Conservation (phyloP, 768 basidiomycete genomes). For the Suillus occidentalis region DNA sequence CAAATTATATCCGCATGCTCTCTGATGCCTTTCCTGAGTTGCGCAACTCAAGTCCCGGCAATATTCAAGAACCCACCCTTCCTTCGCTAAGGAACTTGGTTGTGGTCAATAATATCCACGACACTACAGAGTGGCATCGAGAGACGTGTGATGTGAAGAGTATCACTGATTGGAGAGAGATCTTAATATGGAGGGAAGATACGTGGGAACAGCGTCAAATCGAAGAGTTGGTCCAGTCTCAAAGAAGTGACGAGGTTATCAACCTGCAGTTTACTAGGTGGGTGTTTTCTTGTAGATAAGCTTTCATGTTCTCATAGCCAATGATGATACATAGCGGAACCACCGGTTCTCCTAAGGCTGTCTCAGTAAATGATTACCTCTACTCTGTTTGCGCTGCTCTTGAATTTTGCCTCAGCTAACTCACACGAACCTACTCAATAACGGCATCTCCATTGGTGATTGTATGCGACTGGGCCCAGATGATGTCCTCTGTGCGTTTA, state of each 20-base stretch:
- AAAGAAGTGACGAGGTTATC: conserved; percentile 68
- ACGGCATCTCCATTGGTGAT: conserved; percentile 65
- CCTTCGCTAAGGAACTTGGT: conserved; percentile 65
- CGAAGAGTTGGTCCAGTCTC: conserved; percentile 37
- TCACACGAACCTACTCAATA: conserved; percentile 78
- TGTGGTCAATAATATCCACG: conserved; percentile 61
- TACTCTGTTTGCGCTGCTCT: background rate
- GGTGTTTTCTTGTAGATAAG: conserved; percentile 6
- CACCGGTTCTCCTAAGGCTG: conserved; percentile 80
- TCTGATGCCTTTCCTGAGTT: conserved; percentile 58
- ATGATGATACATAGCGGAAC: conserved; percentile 56
- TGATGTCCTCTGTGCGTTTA: conserved; percentile 65
- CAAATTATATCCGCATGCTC: conserved; percentile 63
- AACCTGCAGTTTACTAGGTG: conserved; percentile 88
- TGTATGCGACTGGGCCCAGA: conserved; percentile 67
- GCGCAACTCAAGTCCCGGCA: conserved; percentile 45
- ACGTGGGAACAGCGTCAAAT: conserved; percentile 42
- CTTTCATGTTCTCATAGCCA: conserved; percentile 1
- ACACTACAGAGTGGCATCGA: conserved; percentile 38
- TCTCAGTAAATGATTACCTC: conserved; percentile 53
- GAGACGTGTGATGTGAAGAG: conserved; percentile 44
- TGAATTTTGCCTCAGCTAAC: conserved; percentile 52
- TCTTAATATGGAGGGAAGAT: conserved; percentile 67
- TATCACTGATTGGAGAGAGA: conserved; percentile 69
- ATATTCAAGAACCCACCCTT: conserved; percentile 56